Conservation (phyloP, 495 filamentous ascomycete species). For the Polyplosphaeria fusca region DNA sequence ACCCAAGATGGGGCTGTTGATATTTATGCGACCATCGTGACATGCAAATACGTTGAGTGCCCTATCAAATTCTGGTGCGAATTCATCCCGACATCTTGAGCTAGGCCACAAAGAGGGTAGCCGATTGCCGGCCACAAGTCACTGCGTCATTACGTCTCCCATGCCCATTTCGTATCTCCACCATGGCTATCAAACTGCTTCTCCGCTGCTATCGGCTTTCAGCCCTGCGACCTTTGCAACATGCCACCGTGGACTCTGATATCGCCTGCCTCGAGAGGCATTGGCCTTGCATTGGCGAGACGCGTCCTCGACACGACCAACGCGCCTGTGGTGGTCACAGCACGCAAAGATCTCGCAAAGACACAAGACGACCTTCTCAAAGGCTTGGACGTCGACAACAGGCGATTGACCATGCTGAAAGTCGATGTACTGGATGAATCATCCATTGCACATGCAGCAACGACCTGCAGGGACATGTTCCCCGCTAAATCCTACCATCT, state of each 20-base stretch:
- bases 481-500: slow-evolving; percentile 52
- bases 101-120: too few species aligned
- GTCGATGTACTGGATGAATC: slow-evolving; percentile 60
- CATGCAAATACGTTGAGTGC: too few species aligned
- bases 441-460: slow-evolving; percentile 47
- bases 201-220: too few species aligned
- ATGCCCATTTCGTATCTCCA: too few species aligned
- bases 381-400: slow-evolving; percentile 47
- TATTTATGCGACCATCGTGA: too few species aligned
- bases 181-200: too few species aligned
- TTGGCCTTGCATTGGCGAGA: slow-evolving; percentile 68
- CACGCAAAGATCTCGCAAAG: slow-evolving; percentile 54
- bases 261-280: slow-evolving; percentile 69
- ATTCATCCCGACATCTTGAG: too few species aligned
- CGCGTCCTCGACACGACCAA: slow-evolving; percentile 62
- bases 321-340: slow-evolving; percentile 69
- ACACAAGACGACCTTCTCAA: slow-evolving; percentile 54
- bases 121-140: too few species aligned
- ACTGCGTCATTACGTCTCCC: too few species aligned
- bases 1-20: too few species aligned
- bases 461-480: slow-evolving; percentile 44
- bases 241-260: slow-evolving; percentile 47
- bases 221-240: too few species aligned
- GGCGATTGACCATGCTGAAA: slow-evolving; percentile 53
- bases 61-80: too few species aligned